Evolutionary conservation across 2,329 filamentous ascomycete species (phyloP).

Genomic region (Fusarium udum): DNA sequence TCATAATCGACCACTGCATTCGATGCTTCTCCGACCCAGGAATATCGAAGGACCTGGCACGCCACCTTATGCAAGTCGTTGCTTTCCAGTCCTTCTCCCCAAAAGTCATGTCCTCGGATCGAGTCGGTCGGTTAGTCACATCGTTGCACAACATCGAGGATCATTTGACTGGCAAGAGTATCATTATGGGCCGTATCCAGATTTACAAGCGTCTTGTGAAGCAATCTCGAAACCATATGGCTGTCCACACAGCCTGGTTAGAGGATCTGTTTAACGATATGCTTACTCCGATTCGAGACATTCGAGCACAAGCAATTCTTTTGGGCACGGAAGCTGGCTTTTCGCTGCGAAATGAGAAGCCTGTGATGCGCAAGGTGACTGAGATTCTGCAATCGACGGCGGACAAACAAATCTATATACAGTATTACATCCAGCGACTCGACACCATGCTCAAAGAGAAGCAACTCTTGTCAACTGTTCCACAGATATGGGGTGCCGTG

Average conservation of each 20-base stretch:
- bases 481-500: slow-evolving; percentile 88
- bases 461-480: slow-evolving; percentile 66
- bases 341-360: slow-evolving; percentile 73
- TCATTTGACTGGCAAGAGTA: slow-evolving; percentile 80
- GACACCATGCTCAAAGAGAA: slow-evolving; percentile 73
- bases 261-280: slow-evolving; percentile 83
- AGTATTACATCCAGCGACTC: slow-evolving; percentile 74
- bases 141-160: slow-evolving; percentile 78
- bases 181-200: slow-evolving; percentile 77
- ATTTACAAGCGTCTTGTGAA: slow-evolving; percentile 82
- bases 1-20: slow-evolving; percentile 84
- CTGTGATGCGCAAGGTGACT: slow-evolving; percentile 72
- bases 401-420: slow-evolving; percentile 70
- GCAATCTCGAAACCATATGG: slow-evolving; percentile 77
- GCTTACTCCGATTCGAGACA: slow-evolving; percentile 80
- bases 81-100: slow-evolving; percentile 81
- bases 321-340: slow-evolving; percentile 78
- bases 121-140: slow-evolving; percentile 75
- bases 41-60: slow-evolving; percentile 79
- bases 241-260: slow-evolving; percentile 79
- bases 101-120: slow-evolving; percentile 77
- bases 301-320: slow-evolving; percentile 76
- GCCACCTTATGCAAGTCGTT: slow-evolving; percentile 82
- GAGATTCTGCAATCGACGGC: slow-evolving; percentile 66
- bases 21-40: slow-evolving; percentile 73